Evolutionary conservation across 257 asterid genomes (phyloP).

Genomic region (Salvia splendens): DNA sequence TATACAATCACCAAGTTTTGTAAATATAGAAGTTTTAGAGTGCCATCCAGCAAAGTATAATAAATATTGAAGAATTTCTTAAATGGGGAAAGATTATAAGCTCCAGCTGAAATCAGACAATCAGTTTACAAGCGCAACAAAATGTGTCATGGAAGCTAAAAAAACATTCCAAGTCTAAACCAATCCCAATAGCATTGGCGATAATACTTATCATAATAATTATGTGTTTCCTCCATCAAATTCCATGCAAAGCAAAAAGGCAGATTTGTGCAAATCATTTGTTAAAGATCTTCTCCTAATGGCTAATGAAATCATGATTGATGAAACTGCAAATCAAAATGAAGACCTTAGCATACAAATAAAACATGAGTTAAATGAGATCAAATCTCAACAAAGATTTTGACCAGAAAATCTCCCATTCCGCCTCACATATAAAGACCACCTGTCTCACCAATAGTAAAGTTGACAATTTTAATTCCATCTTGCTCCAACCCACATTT

Average conservation of each 20-base stretch:
- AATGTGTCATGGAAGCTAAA: neutral
- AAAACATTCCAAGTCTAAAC: neutral
- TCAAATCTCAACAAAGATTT: neutral
- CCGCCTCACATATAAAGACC: neutral
- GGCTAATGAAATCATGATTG: neutral
- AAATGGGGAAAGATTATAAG: neutral
- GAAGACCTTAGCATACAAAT: neutral
- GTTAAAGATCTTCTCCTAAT: neutral
- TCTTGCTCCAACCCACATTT: slow-evolving; percentile 4
- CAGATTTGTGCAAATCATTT: neutral
- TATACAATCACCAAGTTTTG: neutral
- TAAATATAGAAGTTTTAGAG: neutral
- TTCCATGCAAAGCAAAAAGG: slow-evolving; percentile 7
- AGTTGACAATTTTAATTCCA: neutral
- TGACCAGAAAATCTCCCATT: neutral
- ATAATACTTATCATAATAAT: neutral
- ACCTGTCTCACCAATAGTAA: neutral
- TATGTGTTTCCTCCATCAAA: neutral
- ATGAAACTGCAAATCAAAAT: neutral
- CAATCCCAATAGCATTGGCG: neutral
- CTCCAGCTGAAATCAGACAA: neutral
- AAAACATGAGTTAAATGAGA: neutral
- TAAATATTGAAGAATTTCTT: neutral
- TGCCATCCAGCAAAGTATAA: neutral
- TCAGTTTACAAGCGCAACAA: neutral